Evolutionary conservation across 192 early-diverging fungal species (phyloP).

Genomic region (Coemansia sp.): DNA sequence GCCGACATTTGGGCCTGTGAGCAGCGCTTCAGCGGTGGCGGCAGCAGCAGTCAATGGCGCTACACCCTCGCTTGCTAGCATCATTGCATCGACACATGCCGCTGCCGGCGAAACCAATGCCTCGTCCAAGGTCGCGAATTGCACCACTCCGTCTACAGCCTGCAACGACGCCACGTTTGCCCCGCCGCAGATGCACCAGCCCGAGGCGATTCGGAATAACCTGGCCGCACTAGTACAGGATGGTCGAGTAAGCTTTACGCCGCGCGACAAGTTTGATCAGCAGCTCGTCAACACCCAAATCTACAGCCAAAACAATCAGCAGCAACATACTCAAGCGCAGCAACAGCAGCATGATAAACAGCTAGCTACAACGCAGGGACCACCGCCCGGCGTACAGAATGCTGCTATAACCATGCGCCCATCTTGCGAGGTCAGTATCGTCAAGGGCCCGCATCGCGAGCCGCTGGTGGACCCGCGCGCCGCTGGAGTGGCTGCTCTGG

Average conservation of each 20-base stretch:
- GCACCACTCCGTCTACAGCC: neutral
- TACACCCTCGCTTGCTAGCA: too few relatives aligned
- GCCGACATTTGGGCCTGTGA: neutral
- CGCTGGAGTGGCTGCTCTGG: conserved; percentile 31
- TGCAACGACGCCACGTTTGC: neutral
- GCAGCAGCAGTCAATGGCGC: too few relatives aligned
- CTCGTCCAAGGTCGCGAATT: too few relatives aligned
- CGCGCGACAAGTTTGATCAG: conserved; percentile 16
- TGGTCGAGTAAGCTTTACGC: conserved; percentile 34
- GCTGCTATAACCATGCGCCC: conserved; percentile 9
- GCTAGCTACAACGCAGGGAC: neutral
- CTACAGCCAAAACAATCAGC: too few relatives aligned
- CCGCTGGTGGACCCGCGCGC: conserved; percentile 37
- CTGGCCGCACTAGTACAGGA: conserved; percentile 11
- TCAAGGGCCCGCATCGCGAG: conserved; percentile 24
- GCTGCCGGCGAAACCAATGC: neutral
- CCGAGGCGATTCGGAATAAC: neutral
- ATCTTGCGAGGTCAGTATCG: conserved; percentile 28
- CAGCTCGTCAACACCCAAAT: conserved; percentile 4
- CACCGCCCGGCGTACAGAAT: neutral
- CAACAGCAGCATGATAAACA: conserved; percentile 3
- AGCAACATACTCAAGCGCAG: too few relatives aligned
- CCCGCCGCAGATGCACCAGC: neutral
- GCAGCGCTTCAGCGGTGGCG: neutral
- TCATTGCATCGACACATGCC: neutral